Percentiles rank a stretch among this genome's conserved stretches.
phyloP scores from a whole-genome alignment of 2,329 filamentous ascomycete species.

The Didymosphaeria variabile region DNA sequence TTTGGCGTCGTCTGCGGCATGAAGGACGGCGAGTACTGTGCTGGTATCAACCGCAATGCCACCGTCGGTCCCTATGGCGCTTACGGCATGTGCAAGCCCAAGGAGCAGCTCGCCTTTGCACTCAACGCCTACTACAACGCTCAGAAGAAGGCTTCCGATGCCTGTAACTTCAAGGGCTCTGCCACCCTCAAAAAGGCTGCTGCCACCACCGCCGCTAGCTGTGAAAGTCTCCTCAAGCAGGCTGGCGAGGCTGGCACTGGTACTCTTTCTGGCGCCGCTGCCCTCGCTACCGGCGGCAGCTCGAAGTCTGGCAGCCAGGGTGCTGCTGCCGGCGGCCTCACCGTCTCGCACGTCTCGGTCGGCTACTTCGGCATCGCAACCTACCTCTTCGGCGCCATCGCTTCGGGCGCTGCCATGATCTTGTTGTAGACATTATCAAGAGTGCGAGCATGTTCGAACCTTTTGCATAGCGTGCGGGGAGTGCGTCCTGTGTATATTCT shows the following conservation, averaged over 20 bases:
- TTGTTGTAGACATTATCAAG: constrained; percentile 56
- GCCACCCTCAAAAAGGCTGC: constrained; percentile 64
- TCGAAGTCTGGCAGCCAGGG: constrained; percentile 25
- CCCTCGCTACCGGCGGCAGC: constrained; percentile 30
- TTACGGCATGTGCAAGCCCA: constrained; percentile 77
- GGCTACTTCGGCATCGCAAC: constrained; percentile 59
- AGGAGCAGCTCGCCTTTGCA: constrained; percentile 76
- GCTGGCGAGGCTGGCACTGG: constrained; percentile 71
- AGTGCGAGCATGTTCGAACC: background rate
- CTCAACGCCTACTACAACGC: constrained; percentile 71
- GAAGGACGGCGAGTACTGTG: constrained; percentile 64
- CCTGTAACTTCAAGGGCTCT: constrained; percentile 77
- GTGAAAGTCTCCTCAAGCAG: constrained; percentile 67
- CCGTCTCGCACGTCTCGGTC: constrained; percentile 56
- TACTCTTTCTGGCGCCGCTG: constrained; percentile 56
- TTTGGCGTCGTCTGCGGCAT: constrained; percentile 79
- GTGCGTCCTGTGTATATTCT: constrained; percentile 6
- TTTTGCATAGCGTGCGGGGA: constrained; percentile 15
- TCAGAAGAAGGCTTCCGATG: constrained; percentile 61
- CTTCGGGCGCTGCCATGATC: constrained; percentile 64
- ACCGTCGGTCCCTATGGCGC: constrained; percentile 76
- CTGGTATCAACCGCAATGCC: constrained; percentile 73
- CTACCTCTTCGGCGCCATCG: constrained; percentile 60
- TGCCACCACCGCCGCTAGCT: constrained; percentile 59
- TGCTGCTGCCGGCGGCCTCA: constrained; percentile 53